A percentile compares a stretch with the other conserved stretches of the same genome.
Conservation (phyloP, 805 yeast species). For the Phaffomyces antillensis region DNA sequence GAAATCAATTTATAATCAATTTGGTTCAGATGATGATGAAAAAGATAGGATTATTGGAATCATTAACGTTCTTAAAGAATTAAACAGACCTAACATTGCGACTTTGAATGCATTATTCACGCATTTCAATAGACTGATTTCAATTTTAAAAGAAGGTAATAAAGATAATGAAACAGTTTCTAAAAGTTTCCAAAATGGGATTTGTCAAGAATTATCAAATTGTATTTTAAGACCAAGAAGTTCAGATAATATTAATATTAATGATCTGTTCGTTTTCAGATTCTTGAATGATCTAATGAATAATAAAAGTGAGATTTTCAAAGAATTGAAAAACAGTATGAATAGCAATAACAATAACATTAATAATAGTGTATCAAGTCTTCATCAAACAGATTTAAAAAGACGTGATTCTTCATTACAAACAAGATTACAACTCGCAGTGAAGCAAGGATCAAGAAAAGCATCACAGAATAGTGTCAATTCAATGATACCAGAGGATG, state of each 20-base stretch:
- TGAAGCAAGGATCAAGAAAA: slow-evolving; percentile 12
- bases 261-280: slow-evolving; percentile 51
- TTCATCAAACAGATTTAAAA: slow-evolving; percentile 4
- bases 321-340: slow-evolving; percentile 42
- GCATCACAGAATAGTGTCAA: slow-evolving; percentile 1
- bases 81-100: slow-evolving; percentile 67
- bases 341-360: slow-evolving; percentile 1
- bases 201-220: slow-evolving; percentile 61
- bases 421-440: slow-evolving; percentile 20
- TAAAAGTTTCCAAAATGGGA: slow-evolving; percentile 32
- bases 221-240: slow-evolving; percentile 50
- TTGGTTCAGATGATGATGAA: slow-evolving; percentile 27
- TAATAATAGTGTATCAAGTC: slow-evolving; percentile 3
- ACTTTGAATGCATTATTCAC: slow-evolving; percentile 75
- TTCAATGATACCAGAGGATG: neutral
- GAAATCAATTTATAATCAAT: slow-evolving; percentile 55
- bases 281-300: slow-evolving; percentile 57
- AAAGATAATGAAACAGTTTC: slow-evolving; percentile 28
- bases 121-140: slow-evolving; percentile 60
- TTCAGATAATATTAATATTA: slow-evolving; percentile 39
- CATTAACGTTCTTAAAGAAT: slow-evolving; percentile 56
- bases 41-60: slow-evolving; percentile 49
- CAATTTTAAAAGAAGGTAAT: slow-evolving; percentile 39
- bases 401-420: slow-evolving; percentile 21
- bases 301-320: slow-evolving; percentile 56